Conservation (phyloP, 75 land plant species). For the Cunninghamia lanceolata region DNA sequence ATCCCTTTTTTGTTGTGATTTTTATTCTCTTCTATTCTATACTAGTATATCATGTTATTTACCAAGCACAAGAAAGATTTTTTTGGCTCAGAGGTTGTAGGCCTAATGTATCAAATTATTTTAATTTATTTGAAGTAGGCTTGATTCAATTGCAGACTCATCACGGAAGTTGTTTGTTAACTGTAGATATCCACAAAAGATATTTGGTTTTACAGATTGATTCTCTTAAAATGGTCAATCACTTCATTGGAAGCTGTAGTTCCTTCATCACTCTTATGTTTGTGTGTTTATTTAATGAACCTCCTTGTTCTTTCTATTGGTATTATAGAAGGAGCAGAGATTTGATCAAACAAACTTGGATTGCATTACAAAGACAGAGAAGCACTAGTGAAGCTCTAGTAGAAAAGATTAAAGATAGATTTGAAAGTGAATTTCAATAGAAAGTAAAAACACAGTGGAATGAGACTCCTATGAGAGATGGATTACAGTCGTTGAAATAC, state of each 20-base stretch:
- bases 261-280: background rate
- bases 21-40: background rate
- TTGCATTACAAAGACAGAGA: background rate
- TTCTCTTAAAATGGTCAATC: background rate
- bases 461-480: background rate
- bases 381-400: background rate
- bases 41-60: background rate
- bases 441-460: background rate
- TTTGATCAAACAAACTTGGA: background rate
- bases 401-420: background rate
- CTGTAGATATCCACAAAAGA: background rate
- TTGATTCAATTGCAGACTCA: background rate
- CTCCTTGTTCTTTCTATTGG: background rate
- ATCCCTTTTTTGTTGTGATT: background rate
- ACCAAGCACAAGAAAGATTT: background rate
- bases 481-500: background rate
- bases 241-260: background rate
- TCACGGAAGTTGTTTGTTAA: background rate
- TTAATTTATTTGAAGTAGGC: background rate
- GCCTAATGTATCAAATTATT: background rate
- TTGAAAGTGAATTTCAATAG: background rate
- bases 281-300: background rate
- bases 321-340: background rate
- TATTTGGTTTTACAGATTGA: background rate
- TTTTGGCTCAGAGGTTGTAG: background rate